Percentiles rank a stretch among this genome's conserved stretches.
phyloP scores from a whole-genome alignment of 169 alveolate species.

The Eimeria brunetti region DNA sequence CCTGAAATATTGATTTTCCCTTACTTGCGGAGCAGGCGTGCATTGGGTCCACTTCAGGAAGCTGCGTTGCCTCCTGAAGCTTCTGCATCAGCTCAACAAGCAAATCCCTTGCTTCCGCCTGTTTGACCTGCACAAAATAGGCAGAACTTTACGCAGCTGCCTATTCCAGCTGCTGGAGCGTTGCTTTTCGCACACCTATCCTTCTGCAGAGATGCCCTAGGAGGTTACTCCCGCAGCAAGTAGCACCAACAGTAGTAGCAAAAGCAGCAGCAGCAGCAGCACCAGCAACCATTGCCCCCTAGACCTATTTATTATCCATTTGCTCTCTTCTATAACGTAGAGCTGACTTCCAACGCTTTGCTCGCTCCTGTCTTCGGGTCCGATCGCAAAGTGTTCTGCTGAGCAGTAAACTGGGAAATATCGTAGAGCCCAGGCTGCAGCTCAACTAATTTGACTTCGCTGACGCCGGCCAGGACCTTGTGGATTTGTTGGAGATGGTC shows the following conservation, averaged over 20 bases:
- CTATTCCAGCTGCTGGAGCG: background rate
- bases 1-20: slow-evolving; percentile 71
- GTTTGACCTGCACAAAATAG: slow-evolving; percentile 35
- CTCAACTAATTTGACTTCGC: slow-evolving; percentile 53
- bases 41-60: slow-evolving; percentile 75
- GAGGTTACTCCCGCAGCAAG: background rate
- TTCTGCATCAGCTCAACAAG: slow-evolving; percentile 37
- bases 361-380: slow-evolving; percentile 76
- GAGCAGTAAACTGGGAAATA: slow-evolving; percentile 53
- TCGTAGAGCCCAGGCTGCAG: slow-evolving; percentile 47
- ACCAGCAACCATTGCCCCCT: background rate
- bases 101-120: slow-evolving; percentile 7
- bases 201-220: background rate
- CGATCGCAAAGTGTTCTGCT: slow-evolving; percentile 52
- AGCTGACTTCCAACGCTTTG: slow-evolving; percentile 61
- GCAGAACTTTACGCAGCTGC: background rate
- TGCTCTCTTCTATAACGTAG: background rate
- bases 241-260: background rate
- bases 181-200: background rate
- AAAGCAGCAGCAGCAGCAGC: background rate
- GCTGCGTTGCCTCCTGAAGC: slow-evolving; percentile 72
- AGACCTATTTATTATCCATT: background rate
- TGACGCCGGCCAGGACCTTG: slow-evolving; percentile 65
- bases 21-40: slow-evolving; percentile 6
- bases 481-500: slow-evolving; percentile 34